These are phyloP conservation scores for Arctium lappa DNA, from an alignment of 129 eudicot species.

Conservation along the genomic window DNA sequence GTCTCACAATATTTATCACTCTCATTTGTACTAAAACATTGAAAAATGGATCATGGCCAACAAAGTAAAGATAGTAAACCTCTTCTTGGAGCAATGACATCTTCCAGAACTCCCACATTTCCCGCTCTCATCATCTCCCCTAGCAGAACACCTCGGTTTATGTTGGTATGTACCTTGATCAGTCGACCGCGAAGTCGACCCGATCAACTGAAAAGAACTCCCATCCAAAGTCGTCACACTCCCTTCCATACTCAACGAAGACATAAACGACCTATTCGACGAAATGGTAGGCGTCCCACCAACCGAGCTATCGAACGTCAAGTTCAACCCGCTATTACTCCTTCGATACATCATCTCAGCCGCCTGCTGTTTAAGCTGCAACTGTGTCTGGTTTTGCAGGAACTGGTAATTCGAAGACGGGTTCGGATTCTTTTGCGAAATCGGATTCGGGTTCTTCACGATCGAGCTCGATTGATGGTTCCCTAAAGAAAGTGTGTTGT, in stretches of 20 bases:
- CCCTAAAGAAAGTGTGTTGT: constrained; percentile 37
- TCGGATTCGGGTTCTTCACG: constrained; percentile 45
- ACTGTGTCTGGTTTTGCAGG: constrained; percentile 46
- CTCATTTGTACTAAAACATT: too few relatives aligned
- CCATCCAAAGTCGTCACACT: constrained; percentile 89
- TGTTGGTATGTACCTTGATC: constrained; percentile 67
- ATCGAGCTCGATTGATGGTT: constrained; percentile 37
- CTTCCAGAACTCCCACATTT: constrained; percentile 81
- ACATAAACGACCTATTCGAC: constrained; percentile 74
- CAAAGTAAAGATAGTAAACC: constrained; percentile 40
- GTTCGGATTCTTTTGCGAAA: constrained; percentile 38
- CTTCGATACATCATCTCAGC: constrained; percentile 55
- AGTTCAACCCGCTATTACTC: constrained; percentile 78
- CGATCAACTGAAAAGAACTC: constrained; percentile 66
- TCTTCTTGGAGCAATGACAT: constrained; percentile 97
- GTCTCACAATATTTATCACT: too few relatives aligned
- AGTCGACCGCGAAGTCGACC: constrained; percentile 50
- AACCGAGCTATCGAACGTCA: constrained; percentile 70
- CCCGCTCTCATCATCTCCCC: constrained; percentile 80
- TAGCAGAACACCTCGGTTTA: constrained; percentile 65
- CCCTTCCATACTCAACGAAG: constrained; percentile 90
- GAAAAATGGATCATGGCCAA: not conserved
- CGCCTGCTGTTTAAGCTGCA: constrained; percentile 69
- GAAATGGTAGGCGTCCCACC: constrained; percentile 72
- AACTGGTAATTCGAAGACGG: constrained; percentile 36